phyloP scores from a whole-genome alignment of 83 land plant species.

The Isoetes engelmannii region DNA sequence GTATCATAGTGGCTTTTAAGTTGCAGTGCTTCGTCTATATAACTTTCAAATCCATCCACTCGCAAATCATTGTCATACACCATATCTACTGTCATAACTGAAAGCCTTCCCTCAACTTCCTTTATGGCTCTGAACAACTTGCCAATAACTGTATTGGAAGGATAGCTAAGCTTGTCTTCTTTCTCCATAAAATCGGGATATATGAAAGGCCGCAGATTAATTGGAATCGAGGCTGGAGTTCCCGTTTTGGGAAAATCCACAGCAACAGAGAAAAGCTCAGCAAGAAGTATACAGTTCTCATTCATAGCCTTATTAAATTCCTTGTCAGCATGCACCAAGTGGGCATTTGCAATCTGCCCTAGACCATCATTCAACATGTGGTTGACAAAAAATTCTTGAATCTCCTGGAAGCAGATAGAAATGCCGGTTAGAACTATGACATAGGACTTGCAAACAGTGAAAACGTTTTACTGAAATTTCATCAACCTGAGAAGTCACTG shows the following conservation, averaged over 20 bases:
- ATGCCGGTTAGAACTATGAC: neutral
- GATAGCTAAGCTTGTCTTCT: conserved; percentile 54
- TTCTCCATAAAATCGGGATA: conserved; percentile 98
- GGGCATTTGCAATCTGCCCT: conserved; percentile 79
- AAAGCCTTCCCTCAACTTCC: conserved; percentile 16
- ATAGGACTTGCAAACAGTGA: neutral
- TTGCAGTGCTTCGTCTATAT: conserved; percentile 46
- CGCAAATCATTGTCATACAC: conserved; percentile 63
- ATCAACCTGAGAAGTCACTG: conserved; percentile 71
- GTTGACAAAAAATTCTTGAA: conserved; percentile 64
- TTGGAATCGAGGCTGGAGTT: conserved; percentile 74
- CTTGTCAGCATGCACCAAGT: conserved; percentile 70
- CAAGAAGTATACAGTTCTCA: conserved; percentile 51
- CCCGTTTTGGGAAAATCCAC: conserved; percentile 98
- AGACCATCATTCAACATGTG: conserved; percentile 79
- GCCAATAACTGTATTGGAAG: conserved; percentile 61
- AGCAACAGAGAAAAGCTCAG: conserved; percentile 69
- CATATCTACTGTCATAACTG: conserved; percentile 21
- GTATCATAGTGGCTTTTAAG: conserved; percentile 53
- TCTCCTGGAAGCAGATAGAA: conserved; percentile 50
- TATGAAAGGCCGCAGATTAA: conserved; percentile 34
- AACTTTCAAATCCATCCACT: conserved; percentile 53
- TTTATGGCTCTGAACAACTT: conserved; percentile 73
- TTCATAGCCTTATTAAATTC: conserved; percentile 50
- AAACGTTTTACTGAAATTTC: neutral